Conservation (phyloP, 2,329 filamentous ascomycete species). For the Aspergillus ochraceus region DNA sequence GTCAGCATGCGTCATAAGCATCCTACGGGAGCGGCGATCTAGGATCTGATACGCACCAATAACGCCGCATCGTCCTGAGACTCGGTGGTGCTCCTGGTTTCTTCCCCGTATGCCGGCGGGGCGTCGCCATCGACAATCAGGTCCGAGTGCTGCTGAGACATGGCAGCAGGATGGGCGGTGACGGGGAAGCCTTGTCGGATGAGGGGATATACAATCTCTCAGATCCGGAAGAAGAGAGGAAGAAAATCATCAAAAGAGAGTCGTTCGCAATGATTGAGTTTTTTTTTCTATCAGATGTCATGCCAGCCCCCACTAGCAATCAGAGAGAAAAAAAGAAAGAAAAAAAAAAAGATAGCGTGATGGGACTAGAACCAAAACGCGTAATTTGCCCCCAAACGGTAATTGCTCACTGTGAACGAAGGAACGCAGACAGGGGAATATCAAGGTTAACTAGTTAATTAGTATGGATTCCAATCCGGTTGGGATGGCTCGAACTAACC, state of each 20-base stretch:
- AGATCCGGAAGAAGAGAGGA: background rate
- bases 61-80: slow-evolving; percentile 38
- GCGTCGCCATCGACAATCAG: slow-evolving; percentile 24
- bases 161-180: slow-evolving; percentile 7
- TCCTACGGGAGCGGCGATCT: background rate
- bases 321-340: slow-evolving; percentile 2
- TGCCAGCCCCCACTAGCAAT: slow-evolving; percentile 15
- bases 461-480: background rate
- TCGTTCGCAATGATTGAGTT: slow-evolving; percentile 5
- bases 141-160: slow-evolving; percentile 20
- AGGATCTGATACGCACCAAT: slow-evolving; percentile 28
- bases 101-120: slow-evolving; percentile 24
- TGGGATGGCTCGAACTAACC: slow-evolving; percentile 9
- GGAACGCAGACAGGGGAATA: background rate
- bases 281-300: slow-evolving; percentile 14
- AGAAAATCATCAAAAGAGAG: slow-evolving; percentile 2
- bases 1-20: slow-evolving; percentile 13
- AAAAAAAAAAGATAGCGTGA: slow-evolving; percentile 8
- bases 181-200: background rate
- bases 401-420: background rate
- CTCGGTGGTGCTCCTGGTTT: slow-evolving; percentile 24
- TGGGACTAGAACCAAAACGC: background rate
- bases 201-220: background rate
- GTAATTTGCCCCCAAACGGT: background rate
- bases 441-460: background rate